A percentile compares a stretch with the other conserved stretches of the same genome.
Conservation (phyloP, 2,329 filamentous ascomycete genomes). For the Intubia oerlemansii region DNA sequence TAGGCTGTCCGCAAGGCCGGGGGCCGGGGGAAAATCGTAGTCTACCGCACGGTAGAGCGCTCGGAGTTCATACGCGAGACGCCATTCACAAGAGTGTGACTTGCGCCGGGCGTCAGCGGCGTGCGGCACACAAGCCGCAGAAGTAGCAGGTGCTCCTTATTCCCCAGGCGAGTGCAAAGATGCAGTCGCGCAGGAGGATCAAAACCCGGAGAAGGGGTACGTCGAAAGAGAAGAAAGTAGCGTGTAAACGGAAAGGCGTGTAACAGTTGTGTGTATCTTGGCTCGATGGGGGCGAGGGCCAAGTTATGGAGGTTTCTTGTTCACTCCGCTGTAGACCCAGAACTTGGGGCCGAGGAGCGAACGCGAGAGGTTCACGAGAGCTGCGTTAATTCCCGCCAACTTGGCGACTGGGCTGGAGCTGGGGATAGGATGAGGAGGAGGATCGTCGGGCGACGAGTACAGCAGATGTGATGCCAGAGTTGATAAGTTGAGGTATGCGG, state of each 20-base stretch:
- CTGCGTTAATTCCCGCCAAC: conserved; percentile 23
- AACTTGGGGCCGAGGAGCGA: conserved; percentile 81
- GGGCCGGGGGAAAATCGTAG: too few species aligned
- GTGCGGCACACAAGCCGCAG: conserved; percentile 7
- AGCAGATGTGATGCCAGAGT: too few species aligned
- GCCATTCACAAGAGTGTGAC: conserved; percentile 7
- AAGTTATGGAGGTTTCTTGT: conserved; percentile 96
- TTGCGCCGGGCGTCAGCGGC: conserved; percentile 8
- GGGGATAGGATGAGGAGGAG: not conserved
- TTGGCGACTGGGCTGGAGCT: conserved; percentile 14
- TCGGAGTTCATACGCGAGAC: conserved; percentile 6
- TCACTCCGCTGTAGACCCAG: conserved; percentile 91
- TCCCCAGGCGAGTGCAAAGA: too few species aligned
- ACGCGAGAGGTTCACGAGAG: conserved; percentile 54
- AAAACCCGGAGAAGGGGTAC: conserved; percentile 1
- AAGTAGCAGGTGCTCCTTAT: conserved; percentile 2
- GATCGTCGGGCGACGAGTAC: conserved; percentile 4
- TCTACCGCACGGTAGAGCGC: conserved; percentile 7
- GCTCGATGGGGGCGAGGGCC: too few species aligned
- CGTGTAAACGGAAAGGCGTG: not conserved
- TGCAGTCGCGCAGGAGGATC: too few species aligned
- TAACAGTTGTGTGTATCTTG: not conserved
- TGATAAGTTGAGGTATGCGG: too few species aligned
- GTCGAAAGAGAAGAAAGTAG: too few species aligned
- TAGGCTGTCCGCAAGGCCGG: too few species aligned